phyloP scores from a whole-genome alignment of 1,139 yeast species.

The Magnusiomyces fungicola region DNA sequence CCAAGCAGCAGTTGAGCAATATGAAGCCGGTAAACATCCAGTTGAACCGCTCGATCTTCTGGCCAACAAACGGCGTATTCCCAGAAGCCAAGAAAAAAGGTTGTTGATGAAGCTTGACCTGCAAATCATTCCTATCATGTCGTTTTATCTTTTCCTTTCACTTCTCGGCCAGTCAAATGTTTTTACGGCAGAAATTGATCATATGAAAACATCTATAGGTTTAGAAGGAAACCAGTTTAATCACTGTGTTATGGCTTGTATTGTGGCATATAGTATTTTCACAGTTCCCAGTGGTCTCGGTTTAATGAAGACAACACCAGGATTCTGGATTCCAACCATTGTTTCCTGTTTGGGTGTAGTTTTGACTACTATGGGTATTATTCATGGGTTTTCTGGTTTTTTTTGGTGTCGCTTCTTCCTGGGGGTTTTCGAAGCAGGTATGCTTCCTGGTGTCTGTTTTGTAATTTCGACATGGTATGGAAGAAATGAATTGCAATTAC shows the following conservation, averaged over 20 bases:
- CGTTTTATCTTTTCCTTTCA: conserved; percentile 45
- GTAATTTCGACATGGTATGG: conserved; percentile 31
- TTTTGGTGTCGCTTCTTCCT: conserved; percentile 44
- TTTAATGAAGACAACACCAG: conserved; percentile 31
- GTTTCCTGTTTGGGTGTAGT: conserved; percentile 48
- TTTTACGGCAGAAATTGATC: conserved; percentile 53
- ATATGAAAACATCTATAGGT: conserved; percentile 44
- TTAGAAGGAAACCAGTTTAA: conserved; percentile 44
- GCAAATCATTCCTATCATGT: conserved; percentile 28
- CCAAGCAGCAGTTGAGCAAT: conserved; percentile 1
- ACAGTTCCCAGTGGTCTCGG: conserved; percentile 44
- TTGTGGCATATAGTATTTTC: conserved; percentile 44
- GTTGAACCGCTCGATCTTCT: no score
- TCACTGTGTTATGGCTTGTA: conserved; percentile 46
- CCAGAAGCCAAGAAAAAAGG: conserved; percentile 9
- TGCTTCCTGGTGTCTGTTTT: conserved; percentile 40
- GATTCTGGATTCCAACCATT: conserved; percentile 41
- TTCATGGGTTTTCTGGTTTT: conserved; percentile 38
- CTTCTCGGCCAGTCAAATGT: conserved; percentile 53
- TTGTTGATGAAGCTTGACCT: conserved; percentile 21
- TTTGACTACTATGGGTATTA: conserved; percentile 42
- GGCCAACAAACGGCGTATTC: not conserved
- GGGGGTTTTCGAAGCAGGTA: conserved; percentile 54
- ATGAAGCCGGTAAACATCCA: conserved; percentile 5
- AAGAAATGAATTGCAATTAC: conserved; percentile 35